Percentiles rank a stretch among this genome's conserved stretches.
These are phyloP conservation scores for Esteya vermicola DNA, from an alignment of 2,329 filamentous ascomycete species.

Conservation along the genomic window DNA sequence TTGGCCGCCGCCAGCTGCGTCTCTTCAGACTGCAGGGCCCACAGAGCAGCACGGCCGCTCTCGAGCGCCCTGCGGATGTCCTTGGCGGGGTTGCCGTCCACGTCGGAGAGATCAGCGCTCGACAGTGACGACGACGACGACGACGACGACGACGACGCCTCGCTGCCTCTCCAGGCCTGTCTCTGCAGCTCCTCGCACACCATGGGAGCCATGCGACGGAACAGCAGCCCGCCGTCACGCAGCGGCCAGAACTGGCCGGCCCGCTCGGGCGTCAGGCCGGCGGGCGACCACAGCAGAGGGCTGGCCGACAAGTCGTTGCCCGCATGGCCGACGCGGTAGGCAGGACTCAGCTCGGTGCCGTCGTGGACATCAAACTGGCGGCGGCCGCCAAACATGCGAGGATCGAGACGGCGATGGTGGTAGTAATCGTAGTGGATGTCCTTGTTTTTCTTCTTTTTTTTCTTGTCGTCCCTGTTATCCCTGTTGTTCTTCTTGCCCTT, in stretches of 20 bases:
- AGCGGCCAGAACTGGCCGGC: slow-evolving; percentile 10
- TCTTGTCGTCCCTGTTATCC: no score
- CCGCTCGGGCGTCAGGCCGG: slow-evolving; percentile 7
- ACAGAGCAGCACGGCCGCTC: slow-evolving; percentile 3
- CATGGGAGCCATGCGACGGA: slow-evolving; percentile 18
- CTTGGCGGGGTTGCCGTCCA: neutral
- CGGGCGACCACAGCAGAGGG: slow-evolving; percentile 7
- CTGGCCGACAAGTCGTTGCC: neutral
- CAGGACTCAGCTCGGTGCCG: slow-evolving; percentile 11
- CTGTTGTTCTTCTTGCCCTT: no score
- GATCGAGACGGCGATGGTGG: neutral
- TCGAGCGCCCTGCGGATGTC: slow-evolving; percentile 3
- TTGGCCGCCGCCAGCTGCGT: neutral
- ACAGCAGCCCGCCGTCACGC: slow-evolving; percentile 13
- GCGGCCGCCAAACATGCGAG: slow-evolving; percentile 3
- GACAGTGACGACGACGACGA: no score
- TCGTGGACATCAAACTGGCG: slow-evolving; percentile 15
- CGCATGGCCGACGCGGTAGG: slow-evolving; percentile 7
- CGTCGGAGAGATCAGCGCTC: no score
- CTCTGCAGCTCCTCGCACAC: slow-evolving; percentile 12
- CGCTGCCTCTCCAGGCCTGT: no score
- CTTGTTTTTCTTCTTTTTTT: no score
- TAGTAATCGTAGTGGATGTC: neutral
- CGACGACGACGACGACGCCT: neutral
- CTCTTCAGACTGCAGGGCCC: neutral